Percentiles rank a stretch among this genome's conserved stretches.
Evolutionary conservation across 2,329 filamentous ascomycete species (phyloP).

Genomic region (Fragosphaeria purpurea): DNA sequence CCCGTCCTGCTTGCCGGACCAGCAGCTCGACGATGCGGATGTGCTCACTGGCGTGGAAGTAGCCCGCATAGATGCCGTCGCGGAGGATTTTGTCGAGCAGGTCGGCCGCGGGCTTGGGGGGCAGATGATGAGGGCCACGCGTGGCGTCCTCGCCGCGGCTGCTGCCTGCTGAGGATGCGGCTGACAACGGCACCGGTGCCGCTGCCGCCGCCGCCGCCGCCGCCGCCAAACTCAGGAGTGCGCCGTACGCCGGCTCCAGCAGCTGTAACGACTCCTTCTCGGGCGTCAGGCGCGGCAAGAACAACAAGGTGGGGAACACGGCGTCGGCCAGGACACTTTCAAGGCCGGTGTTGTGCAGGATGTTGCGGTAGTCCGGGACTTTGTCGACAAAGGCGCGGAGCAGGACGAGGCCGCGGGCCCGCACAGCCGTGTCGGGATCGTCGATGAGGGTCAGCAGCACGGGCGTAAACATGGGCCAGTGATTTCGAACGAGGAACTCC

Average conservation of each 20-base stretch:
- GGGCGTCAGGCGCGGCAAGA: slow-evolving; percentile 66
- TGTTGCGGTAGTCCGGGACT: slow-evolving; percentile 29
- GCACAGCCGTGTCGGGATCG: slow-evolving; percentile 44
- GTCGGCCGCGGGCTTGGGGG: neutral
- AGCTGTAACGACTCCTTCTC: slow-evolving; percentile 58
- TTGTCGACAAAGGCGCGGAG: slow-evolving; percentile 44
- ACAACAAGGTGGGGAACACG: slow-evolving; percentile 61
- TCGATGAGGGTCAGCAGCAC: slow-evolving; percentile 61
- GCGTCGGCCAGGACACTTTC: slow-evolving; percentile 58
- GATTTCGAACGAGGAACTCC: slow-evolving; percentile 34
- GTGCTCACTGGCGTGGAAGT: slow-evolving; percentile 50
- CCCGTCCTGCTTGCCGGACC: slow-evolving; percentile 34
- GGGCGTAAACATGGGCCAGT: slow-evolving; percentile 62
- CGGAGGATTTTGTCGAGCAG: slow-evolving; percentile 46
- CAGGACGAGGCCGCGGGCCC: slow-evolving; percentile 45
- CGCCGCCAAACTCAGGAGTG: slow-evolving; percentile 48
- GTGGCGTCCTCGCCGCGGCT: neutral
- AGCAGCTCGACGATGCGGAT: slow-evolving; percentile 47
- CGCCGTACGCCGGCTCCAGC: slow-evolving; percentile 54
- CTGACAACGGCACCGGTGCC: slow-evolving; percentile 17
- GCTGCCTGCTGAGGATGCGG: slow-evolving; percentile 11
- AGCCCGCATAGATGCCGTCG: slow-evolving; percentile 44
- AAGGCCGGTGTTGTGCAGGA: slow-evolving; percentile 44
- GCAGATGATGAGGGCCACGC: slow-evolving; percentile 10
- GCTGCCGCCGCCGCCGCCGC: slow-evolving; percentile 13